Conservation (phyloP, 2,329 filamentous ascomycete genomes). For the Fusarium hainanense region DNA sequence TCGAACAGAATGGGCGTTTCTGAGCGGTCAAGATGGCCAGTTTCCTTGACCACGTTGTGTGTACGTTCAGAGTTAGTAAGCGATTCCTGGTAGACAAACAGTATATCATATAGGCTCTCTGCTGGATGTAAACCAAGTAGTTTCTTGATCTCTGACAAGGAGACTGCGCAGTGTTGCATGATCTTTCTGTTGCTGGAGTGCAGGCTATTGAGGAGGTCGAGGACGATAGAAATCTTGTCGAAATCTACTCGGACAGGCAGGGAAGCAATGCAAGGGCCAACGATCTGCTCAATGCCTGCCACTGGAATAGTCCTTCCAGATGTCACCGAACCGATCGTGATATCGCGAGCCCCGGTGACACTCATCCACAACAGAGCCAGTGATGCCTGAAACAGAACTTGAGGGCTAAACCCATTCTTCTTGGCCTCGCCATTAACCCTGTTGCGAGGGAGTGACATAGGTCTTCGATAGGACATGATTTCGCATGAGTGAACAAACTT, state of each 20-base stretch:
- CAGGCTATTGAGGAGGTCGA: conserved; percentile 71
- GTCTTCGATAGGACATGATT: conserved; percentile 22
- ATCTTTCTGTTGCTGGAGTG: conserved; percentile 74
- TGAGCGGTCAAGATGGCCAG: conserved; percentile 74
- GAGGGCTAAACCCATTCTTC: conserved; percentile 65
- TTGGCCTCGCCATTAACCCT: conserved; percentile 51
- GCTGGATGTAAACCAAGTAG: conserved; percentile 64
- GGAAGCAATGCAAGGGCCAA: conserved; percentile 84
- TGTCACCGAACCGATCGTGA: conserved; percentile 81
- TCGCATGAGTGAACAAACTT: conserved; percentile 41
- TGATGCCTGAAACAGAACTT: conserved; percentile 81
- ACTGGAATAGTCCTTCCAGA: conserved; percentile 84
- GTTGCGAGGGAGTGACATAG: conserved; percentile 31
- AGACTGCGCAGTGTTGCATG: conserved; percentile 71
- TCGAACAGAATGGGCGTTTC: conserved; percentile 84
- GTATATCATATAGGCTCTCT: conserved; percentile 75
- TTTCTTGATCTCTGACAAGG: conserved; percentile 77
- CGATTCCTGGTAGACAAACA: conserved; percentile 89
- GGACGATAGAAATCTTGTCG: conserved; percentile 59
- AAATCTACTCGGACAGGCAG: conserved; percentile 77
- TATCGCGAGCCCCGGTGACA: conserved; percentile 72
- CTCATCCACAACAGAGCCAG: conserved; percentile 72
- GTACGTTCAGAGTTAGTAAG: conserved; percentile 54
- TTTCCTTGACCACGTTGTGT: conserved; percentile 59
- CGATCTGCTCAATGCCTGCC: conserved; percentile 73